A percentile compares a stretch with the other conserved stretches of the same genome.
Evolutionary conservation across 257 asterid genomes (phyloP).

Genomic region (Solanum habrochaites): DNA sequence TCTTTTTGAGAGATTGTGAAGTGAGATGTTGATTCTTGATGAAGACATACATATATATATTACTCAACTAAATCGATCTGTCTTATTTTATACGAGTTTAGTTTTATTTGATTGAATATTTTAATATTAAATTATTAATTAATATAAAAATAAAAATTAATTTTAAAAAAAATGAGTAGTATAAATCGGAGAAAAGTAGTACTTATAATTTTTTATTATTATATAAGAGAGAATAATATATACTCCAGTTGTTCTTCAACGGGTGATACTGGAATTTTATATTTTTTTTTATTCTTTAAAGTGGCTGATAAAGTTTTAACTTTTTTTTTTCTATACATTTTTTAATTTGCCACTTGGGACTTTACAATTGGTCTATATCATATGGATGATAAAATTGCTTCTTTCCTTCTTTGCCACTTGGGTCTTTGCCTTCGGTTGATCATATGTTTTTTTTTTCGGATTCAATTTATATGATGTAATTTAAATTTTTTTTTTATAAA

Average conservation of each 20-base stretch:
- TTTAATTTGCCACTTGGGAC: not conserved
- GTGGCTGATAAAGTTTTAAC: not conserved
- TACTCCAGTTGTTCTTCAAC: not conserved
- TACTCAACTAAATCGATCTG: not conserved
- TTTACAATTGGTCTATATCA: not conserved
- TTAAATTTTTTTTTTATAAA: too few relatives aligned
- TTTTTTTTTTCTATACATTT: not conserved
- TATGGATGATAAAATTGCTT: not conserved
- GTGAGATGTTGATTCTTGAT: not conserved
- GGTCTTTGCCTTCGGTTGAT: not conserved
- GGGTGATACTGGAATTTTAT: not conserved
- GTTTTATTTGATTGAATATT: too few relatives aligned
- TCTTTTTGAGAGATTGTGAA: not conserved
- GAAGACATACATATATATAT: not conserved
- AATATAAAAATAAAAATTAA: too few relatives aligned
- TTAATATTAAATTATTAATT: too few relatives aligned
- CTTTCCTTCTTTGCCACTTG: not conserved
- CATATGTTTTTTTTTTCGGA: not conserved
- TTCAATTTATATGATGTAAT: too few relatives aligned
- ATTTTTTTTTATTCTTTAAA: not conserved
- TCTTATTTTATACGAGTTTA: too few relatives aligned
- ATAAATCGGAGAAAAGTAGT: too few relatives aligned
- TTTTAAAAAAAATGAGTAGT: too few relatives aligned
- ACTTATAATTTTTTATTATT: too few relatives aligned
- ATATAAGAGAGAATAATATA: not conserved